Percentiles rank a stretch among this genome's conserved stretches.
Evolutionary conservation across 2,329 filamentous ascomycete species (phyloP).

Genomic region (Neofusicoccum laricinum): DNA sequence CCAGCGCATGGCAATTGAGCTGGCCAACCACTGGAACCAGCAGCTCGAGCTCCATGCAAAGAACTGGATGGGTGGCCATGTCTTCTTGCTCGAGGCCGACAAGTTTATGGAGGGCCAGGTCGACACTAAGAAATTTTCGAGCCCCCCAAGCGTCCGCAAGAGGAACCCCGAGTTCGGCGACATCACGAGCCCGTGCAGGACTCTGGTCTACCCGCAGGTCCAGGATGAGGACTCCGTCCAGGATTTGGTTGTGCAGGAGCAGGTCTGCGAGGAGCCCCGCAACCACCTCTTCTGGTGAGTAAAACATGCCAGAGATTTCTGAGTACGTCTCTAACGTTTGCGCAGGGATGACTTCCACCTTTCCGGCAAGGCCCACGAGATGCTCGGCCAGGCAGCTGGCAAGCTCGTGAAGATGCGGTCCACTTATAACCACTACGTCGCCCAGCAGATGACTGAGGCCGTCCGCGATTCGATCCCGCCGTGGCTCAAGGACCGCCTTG

Average conservation of each 20-base stretch:
- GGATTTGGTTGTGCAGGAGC: slow-evolving; percentile 15
- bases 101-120: slow-evolving; percentile 33
- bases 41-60: slow-evolving; percentile 27
- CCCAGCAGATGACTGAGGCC: slow-evolving; percentile 9
- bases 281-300: slow-evolving; percentile 35
- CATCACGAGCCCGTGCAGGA: slow-evolving; percentile 33
- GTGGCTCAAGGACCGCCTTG: slow-evolving; percentile 16
- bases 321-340: background rate
- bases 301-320: background rate
- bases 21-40: slow-evolving; percentile 37
- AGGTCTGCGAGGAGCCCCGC: slow-evolving; percentile 28
- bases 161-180: slow-evolving; percentile 33
- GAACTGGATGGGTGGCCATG: slow-evolving; percentile 30
- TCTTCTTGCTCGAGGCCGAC: slow-evolving; percentile 35
- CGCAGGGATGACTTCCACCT: slow-evolving; percentile 35
- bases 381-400: slow-evolving; percentile 12
- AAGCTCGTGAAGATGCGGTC: slow-evolving; percentile 13
- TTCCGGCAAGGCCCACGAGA: slow-evolving; percentile 29
- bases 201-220: slow-evolving; percentile 14
- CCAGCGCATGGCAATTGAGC: slow-evolving; percentile 33
- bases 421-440: slow-evolving; percentile 16
- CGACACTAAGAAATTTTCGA: slow-evolving; percentile 29
- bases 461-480: slow-evolving; percentile 15
- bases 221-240: slow-evolving; percentile 17
- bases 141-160: slow-evolving; percentile 28